Evolutionary conservation across 352 stramenopile genomes (phyloP).

Genomic region (Elongisporangium senticosum): DNA sequence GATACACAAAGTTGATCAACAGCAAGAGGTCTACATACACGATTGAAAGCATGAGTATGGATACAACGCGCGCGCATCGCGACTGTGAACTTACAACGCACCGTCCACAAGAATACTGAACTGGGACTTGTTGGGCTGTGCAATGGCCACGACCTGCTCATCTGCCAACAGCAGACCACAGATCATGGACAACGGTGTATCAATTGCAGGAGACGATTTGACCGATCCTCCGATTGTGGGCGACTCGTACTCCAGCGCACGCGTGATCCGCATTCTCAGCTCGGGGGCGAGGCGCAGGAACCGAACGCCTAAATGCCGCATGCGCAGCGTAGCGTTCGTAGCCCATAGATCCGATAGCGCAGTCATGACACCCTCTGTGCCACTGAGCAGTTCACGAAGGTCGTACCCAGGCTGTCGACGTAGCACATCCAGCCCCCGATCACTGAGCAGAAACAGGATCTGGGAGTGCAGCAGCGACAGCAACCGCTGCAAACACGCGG

Average conservation of each 20-base stretch:
- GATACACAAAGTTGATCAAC: conserved; percentile 68
- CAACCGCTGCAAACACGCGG: conserved; percentile 37
- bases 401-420: conserved; percentile 58
- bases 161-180: conserved; percentile 47
- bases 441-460: conserved; percentile 58
- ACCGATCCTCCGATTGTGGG: not conserved
- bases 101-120: conserved; percentile 62
- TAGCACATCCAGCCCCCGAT: conserved; percentile 54
- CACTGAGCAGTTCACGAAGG: conserved; percentile 58
- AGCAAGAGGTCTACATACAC: conserved; percentile 54
- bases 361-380: conserved; percentile 46
- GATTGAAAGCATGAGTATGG: not conserved
- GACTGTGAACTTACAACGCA: conserved; percentile 6
- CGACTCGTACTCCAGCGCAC: conserved; percentile 39
- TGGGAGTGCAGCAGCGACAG: conserved; percentile 44
- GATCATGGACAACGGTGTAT: conserved; percentile 33
- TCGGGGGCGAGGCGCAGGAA: conserved; percentile 43
- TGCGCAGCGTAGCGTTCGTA: conserved; percentile 22
- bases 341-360: conserved; percentile 41
- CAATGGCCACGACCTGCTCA: conserved; percentile 46
- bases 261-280: conserved; percentile 32
- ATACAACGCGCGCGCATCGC: not conserved
- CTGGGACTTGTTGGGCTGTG: conserved; percentile 54
- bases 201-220: conserved; percentile 1
- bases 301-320: conserved; percentile 38